Conservation (phyloP, 495 filamentous ascomycete species). For the Podospora comata region DNA sequence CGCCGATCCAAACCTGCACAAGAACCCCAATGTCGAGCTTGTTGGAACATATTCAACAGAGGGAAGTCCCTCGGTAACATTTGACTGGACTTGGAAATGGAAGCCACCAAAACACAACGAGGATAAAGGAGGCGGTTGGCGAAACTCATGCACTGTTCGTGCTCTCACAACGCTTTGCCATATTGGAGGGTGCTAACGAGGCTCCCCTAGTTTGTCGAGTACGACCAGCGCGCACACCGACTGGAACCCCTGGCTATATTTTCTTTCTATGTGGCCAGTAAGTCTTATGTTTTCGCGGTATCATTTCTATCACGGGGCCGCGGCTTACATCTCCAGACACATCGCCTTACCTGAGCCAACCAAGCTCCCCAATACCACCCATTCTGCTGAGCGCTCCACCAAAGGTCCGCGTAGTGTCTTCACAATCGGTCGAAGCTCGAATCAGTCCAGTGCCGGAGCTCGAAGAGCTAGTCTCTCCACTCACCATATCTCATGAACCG, state of each 20-base stretch:
- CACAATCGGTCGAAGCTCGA: constrained; percentile 75
- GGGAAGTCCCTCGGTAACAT: constrained; percentile 77
- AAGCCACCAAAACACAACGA: constrained; percentile 79
- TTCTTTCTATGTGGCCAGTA: constrained; percentile 91
- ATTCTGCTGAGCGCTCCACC: constrained; percentile 70
- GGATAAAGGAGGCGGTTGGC: constrained; percentile 89
- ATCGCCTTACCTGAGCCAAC: constrained; percentile 38
- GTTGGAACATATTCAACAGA: constrained; percentile 84
- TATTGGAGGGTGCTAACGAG: constrained; percentile 24
- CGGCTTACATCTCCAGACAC: constrained; percentile 27
- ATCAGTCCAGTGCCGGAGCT: constrained; percentile 59
- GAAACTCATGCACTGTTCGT: constrained; percentile 82
- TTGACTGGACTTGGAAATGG: constrained; percentile 97
- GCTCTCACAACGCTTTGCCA: neutral
- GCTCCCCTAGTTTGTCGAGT: constrained; percentile 74
- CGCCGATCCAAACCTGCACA: constrained; percentile 94
- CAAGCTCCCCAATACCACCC: constrained; percentile 60
- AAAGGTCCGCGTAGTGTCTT: constrained; percentile 75
- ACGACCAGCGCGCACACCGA: constrained; percentile 87
- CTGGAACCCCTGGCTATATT: constrained; percentile 85
- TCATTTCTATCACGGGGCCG: neutral
- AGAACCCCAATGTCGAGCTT: constrained; percentile 90
- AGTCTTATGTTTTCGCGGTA: constrained; percentile 22
- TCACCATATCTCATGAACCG: constrained; percentile 47
- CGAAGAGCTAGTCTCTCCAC: constrained; percentile 65